A percentile compares a stretch with the other conserved stretches of the same genome.
Evolutionary conservation across 106 monocot genomes (phyloP).

Genomic region (Phalaenopsis equestris): DNA sequence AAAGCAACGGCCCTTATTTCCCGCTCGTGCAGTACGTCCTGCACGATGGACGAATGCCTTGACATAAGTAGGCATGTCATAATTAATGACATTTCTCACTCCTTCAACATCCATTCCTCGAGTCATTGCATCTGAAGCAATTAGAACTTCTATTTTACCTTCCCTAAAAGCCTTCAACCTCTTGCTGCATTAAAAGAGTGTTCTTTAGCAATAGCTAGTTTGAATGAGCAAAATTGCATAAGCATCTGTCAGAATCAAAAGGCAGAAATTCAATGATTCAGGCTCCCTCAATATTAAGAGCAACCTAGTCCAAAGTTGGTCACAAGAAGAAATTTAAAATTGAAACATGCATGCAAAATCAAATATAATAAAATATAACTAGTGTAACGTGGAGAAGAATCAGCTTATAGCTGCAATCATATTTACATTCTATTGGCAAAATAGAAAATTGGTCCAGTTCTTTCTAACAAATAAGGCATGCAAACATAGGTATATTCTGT

Average conservation of each 20-base stretch:
- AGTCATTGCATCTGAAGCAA: conserved; percentile 88
- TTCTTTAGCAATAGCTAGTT: not conserved
- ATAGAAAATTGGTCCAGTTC: not conserved
- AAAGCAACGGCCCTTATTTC: conserved; percentile 71
- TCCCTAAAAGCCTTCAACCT: conserved; percentile 71
- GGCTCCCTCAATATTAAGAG: not conserved
- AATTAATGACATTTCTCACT: conserved; percentile 81
- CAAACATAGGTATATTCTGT: not conserved
- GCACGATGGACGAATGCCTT: conserved; percentile 92
- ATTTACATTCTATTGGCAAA: not conserved
- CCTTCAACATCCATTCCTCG: conserved; percentile 93
- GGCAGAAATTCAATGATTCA: not conserved
- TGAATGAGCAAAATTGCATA: not conserved
- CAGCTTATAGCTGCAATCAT: not conserved
- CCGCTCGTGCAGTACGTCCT: conserved; percentile 89
- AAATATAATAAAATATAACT: not conserved
- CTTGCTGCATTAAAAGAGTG: conserved; percentile 39
- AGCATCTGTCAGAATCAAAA: not conserved
- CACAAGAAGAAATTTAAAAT: not conserved
- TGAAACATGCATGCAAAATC: not conserved
- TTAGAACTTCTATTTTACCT: conserved; percentile 64
- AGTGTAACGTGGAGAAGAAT: not conserved
- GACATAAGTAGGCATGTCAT: conserved; percentile 75
- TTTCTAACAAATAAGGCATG: not conserved
- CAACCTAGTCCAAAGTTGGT: not conserved